Percentiles rank a stretch among this genome's conserved stretches.
Conservation (phyloP, 305 asterid species). For the Fraxinus angustifolia region DNA sequence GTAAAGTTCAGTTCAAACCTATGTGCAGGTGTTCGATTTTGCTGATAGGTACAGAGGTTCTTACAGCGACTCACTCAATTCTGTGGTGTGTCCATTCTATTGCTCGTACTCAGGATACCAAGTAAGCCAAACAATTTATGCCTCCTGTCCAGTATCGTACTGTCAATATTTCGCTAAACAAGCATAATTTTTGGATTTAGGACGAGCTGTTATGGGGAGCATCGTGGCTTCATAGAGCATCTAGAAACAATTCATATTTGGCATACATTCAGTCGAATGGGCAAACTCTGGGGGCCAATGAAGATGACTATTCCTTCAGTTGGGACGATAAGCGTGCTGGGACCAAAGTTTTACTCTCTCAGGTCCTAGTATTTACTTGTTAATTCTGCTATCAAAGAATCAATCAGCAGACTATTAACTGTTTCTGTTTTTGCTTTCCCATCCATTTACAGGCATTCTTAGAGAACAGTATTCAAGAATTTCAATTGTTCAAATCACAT, state of each 20-base stretch:
- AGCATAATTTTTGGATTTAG: constrained; percentile 27
- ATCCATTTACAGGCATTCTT: constrained; percentile 42
- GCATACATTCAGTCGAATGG: constrained; percentile 68
- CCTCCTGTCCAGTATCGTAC: background rate
- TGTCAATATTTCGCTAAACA: background rate
- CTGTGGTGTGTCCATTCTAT: constrained; percentile 79
- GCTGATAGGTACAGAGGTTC: constrained; percentile 69
- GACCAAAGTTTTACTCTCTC: constrained; percentile 68
- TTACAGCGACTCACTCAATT: constrained; percentile 70
- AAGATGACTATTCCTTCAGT: constrained; percentile 65
- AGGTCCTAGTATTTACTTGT: constrained; percentile 33
- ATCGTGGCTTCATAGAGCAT: constrained; percentile 83
- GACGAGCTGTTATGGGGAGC: constrained; percentile 96
- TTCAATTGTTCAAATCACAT: constrained; percentile 67
- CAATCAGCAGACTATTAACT: background rate
- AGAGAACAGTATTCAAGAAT: constrained; percentile 50
- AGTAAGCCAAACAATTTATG: constrained; percentile 33
- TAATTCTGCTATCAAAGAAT: background rate
- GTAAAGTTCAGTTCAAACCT: background rate
- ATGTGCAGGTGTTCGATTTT: constrained; percentile 66
- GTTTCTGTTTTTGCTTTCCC: background rate
- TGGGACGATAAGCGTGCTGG: constrained; percentile 95
- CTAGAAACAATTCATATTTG: constrained; percentile 46
- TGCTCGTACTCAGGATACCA: constrained; percentile 84
- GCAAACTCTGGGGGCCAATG: constrained; percentile 63